Conservation (phyloP, 139 green algal species). For the Chlorella sp. region DNA sequence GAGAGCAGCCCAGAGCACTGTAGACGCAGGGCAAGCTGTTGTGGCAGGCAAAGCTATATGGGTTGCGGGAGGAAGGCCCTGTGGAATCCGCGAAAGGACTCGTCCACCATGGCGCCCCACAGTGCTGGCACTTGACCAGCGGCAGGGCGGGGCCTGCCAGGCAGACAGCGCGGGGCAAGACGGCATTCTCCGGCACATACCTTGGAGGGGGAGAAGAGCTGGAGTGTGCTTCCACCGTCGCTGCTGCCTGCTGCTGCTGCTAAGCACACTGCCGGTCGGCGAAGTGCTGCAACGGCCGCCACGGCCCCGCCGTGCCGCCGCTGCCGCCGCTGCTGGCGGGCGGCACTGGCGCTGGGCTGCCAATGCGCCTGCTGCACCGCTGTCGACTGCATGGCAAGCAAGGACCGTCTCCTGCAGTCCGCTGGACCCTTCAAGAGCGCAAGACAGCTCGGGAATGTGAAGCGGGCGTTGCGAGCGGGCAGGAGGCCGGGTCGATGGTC, state of each 20-base stretch:
- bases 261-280: not conserved
- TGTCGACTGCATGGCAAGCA: not conserved
- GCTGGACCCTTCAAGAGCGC: too few relatives aligned
- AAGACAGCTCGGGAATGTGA: too few relatives aligned
- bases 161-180: not conserved
- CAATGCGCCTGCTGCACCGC: not conserved
- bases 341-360: not conserved
- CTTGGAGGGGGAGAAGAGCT: conserved; percentile 89
- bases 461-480: too few relatives aligned
- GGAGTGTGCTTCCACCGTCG: conserved; percentile 23
- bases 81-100: not conserved
- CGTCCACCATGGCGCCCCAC: too few relatives aligned
- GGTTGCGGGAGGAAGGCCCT: not conserved
- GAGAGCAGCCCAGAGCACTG: too few relatives aligned
- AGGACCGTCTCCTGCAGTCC: too few relatives aligned
- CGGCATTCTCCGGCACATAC: conserved; percentile 24
- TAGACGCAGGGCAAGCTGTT: too few relatives aligned
- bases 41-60: too few relatives aligned
- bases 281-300: not conserved
- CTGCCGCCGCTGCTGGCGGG: not conserved
- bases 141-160: not conserved
- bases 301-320: not conserved
- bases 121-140: not conserved
- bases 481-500: too few relatives aligned
- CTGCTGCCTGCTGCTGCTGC: not conserved